Base-by-base conservation (phyloP, 768 basidiomycete genomes). In the Tylopilus cervinicoccineus region DNA sequence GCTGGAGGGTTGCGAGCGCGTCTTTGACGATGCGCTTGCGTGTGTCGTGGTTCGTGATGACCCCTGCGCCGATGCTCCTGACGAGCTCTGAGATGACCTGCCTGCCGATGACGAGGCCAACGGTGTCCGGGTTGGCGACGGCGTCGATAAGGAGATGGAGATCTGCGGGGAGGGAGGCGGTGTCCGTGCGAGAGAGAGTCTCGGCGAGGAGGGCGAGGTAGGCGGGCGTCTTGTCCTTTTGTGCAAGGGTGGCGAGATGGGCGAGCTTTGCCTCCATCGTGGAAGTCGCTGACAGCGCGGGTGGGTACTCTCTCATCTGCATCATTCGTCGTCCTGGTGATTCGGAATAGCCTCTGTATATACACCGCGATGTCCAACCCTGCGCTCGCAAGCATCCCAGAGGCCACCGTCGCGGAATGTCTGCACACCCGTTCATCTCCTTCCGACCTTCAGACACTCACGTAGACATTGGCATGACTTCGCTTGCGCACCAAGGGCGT, bases 1-100 rank as follows among this genome's bases (percentile, higher is more conserved):
- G 81, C 63, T 91, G 84, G 32, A 88, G 71, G 27, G 80, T 76
- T 17, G 73, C 70, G 28, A 96, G 74, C 0, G 87, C 84, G 34
- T 85, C 83, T 63, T 90, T 76, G 8, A 96, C 81, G 34, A 94
- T 76, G 47, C 76, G 75, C 64, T 88, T 88, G 58, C 80, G 78
- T 14, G 80, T 60, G 10, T 83, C 81, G 13, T 72, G 59, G 57
- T 81, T 70, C 38, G 76, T 70, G 57, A 86, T 72, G 3, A 62
- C 66, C 26, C 79, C 80, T 32, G 80, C 78, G 20, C 73, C 76
- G 27, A 93, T 72, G 45, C 73, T 70, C 64, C 78, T 83, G 53
- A 93, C 88, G 39, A 93, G 82, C 60, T 93, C 90, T 14, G 87
- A 82, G 17, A 97, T 74, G 24, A 94, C 85, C 58, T 92, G 87